A percentile compares a stretch with the other conserved stretches of the same genome.
phyloP scores from a whole-genome alignment of 768 basidiomycete genomes.

The Tremella mesenterica region DNA sequence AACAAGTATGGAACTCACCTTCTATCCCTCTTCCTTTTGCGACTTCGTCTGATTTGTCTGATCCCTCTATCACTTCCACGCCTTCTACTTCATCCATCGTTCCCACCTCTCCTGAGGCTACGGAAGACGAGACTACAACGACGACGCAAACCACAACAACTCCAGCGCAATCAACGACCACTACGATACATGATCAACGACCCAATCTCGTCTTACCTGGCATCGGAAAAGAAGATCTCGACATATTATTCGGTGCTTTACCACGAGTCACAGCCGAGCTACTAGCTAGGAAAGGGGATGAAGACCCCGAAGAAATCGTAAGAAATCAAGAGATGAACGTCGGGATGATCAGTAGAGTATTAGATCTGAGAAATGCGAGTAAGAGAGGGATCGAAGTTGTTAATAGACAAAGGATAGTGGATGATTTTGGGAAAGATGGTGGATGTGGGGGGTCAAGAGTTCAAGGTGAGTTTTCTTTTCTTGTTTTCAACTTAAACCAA shows the following conservation, averaged over 20 bases:
- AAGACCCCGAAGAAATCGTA: conserved; percentile 44
- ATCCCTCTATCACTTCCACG: too few species aligned
- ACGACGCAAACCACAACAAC: too few species aligned
- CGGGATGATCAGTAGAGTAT: conserved; percentile 55
- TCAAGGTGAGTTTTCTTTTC: conserved; percentile 58
- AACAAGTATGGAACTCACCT: background rate
- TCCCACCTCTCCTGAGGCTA: too few species aligned
- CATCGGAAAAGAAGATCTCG: conserved; percentile 47
- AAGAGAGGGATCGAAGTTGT: conserved; percentile 77
- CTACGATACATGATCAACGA: conserved; percentile 8
- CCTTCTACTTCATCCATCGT: too few species aligned
- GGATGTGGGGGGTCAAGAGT: conserved; percentile 81
- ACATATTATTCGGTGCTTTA: conserved; percentile 59
- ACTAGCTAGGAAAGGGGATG: conserved; percentile 6
- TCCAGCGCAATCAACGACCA: too few species aligned
- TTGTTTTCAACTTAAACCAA: background rate
- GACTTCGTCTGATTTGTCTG: too few species aligned
- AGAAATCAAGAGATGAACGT: conserved; percentile 38
- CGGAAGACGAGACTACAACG: too few species aligned
- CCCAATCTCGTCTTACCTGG: conserved; percentile 22
- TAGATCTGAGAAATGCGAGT: conserved; percentile 82
- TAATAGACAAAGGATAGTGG: conserved; percentile 70
- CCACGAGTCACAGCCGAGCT: conserved; percentile 51
- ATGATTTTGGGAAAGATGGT: conserved; percentile 59
- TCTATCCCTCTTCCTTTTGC: background rate